phyloP scores from a whole-genome alignment of 2,329 filamentous ascomycete species.

The Aspergillus persii region DNA sequence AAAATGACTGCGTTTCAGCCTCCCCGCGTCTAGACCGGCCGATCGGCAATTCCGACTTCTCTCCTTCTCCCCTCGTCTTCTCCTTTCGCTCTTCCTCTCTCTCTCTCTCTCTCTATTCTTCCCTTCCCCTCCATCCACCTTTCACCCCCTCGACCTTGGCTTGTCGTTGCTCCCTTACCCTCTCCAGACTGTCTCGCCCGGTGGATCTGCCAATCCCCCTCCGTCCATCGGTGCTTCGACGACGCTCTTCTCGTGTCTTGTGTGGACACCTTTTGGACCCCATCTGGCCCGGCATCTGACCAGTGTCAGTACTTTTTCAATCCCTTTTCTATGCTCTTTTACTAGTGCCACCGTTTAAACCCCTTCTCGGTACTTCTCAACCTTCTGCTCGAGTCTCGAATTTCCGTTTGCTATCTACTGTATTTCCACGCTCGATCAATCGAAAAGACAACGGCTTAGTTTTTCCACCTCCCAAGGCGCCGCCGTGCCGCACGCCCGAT shows the following conservation, averaged over 20 bases:
- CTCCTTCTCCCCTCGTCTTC: slow-evolving; percentile 15
- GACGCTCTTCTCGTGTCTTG: background rate
- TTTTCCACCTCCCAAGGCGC: background rate
- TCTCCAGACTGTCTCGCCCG: background rate
- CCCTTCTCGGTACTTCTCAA: no score
- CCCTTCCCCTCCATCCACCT: background rate
- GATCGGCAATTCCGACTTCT: slow-evolving; percentile 17
- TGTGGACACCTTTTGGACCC: background rate
- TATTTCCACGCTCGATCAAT: background rate
- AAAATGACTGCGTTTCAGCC: slow-evolving; percentile 14
- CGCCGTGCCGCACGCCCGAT: slow-evolving; percentile 10
- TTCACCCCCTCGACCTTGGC: background rate
- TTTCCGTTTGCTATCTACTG: background rate
- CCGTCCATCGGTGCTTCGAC: background rate
- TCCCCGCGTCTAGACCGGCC: slow-evolving; percentile 34
- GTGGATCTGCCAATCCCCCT: background rate
- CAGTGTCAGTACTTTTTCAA: background rate
- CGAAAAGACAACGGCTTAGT: background rate
- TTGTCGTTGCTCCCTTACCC: background rate
- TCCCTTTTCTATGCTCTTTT: background rate
- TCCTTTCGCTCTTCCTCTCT: slow-evolving; percentile 13
- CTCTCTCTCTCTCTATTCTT: background rate
- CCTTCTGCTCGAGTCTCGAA: background rate
- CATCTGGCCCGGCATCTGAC: background rate
- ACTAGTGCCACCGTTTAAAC: no score